Conservation (phyloP, 768 basidiomycete genomes). For the Kwoniella dendrophila region DNA sequence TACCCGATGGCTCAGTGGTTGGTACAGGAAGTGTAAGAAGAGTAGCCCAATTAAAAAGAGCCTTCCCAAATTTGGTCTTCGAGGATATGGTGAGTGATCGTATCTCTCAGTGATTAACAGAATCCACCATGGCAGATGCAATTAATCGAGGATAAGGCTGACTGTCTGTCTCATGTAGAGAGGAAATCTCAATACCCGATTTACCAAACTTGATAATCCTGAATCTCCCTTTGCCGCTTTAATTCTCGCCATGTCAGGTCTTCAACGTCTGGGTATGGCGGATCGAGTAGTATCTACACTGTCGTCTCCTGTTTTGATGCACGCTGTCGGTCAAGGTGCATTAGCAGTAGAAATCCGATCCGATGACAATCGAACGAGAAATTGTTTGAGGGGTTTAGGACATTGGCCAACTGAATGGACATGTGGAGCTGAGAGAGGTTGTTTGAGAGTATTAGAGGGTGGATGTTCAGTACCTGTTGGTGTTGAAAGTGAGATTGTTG, state of each 20-base stretch:
- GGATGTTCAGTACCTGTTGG: constrained; percentile 98
- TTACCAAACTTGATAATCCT: constrained; percentile 84
- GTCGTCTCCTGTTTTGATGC: constrained; percentile 68
- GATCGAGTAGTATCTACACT: constrained; percentile 76
- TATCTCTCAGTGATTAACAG: too few relatives aligned
- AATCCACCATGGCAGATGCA: too few relatives aligned
- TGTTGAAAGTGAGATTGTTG: constrained; percentile 62
- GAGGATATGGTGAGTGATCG: constrained; percentile 81
- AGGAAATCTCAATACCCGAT: constrained; percentile 73
- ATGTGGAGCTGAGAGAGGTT: constrained; percentile 82
- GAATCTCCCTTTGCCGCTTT: constrained; percentile 79
- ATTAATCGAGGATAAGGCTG: too few relatives aligned
- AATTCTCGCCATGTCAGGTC: constrained; percentile 89
- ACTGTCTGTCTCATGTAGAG: constrained; percentile 1
- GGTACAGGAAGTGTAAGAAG: constrained; percentile 93
- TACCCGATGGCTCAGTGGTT: constrained; percentile 86
- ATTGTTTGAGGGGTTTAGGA: constrained; percentile 68
- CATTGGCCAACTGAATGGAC: constrained; percentile 77
- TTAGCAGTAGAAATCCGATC: constrained; percentile 76
- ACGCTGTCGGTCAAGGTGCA: constrained; percentile 94
- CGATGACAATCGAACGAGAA: constrained; percentile 65
- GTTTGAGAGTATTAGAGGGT: constrained; percentile 86
- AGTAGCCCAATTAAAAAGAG: constrained; percentile 82
- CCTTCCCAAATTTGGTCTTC: constrained; percentile 75
- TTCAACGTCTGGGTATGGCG: constrained; percentile 69